A percentile compares a stretch with the other conserved stretches of the same genome.
These are phyloP conservation scores for Dalbergia cochinchinensis DNA, from an alignment of 306 rosid genomes.

Conservation along the genomic window DNA sequence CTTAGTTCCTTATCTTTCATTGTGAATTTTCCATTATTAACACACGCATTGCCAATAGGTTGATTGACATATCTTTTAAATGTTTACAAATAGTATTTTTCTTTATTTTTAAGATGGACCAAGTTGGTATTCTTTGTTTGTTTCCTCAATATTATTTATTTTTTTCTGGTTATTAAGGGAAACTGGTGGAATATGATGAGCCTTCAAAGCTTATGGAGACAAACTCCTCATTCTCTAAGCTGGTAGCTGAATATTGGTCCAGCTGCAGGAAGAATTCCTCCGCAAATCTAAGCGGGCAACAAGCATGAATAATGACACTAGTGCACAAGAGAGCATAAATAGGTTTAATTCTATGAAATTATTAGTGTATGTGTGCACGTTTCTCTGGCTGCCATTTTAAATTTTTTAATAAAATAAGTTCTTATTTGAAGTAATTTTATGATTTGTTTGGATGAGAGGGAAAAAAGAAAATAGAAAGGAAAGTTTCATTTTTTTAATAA, in stretches of 20 bases:
- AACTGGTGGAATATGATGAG: constrained; percentile 74
- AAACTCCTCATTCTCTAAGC: constrained; percentile 74
- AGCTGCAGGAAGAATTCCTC: constrained; percentile 58
- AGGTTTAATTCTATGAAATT: neutral
- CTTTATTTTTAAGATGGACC: neutral
- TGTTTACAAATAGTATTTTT: neutral
- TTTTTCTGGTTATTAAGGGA: constrained; percentile 51
- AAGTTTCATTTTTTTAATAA: no score
- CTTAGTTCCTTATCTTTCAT: no score
- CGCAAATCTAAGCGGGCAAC: constrained; percentile 16
- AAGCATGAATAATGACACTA: constrained; percentile 7
- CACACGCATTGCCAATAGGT: no score
- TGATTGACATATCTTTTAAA: no score
- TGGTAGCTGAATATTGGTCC: constrained; percentile 88
- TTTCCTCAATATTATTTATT: neutral
- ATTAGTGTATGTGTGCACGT: neutral
- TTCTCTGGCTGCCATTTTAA: neutral
- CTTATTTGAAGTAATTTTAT: no score
- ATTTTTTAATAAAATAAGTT: no score
- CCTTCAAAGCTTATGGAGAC: constrained; percentile 72
- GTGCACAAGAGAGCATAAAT: neutral
- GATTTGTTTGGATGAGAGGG: no score
- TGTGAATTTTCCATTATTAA: no score
- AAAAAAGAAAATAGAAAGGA: no score
- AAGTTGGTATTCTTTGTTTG: neutral